Evolutionary conservation across 1,139 yeast genomes (phyloP), one percentile per base, ranked within the genome.

Genomic region (Torulaspora globosa): DNA sequence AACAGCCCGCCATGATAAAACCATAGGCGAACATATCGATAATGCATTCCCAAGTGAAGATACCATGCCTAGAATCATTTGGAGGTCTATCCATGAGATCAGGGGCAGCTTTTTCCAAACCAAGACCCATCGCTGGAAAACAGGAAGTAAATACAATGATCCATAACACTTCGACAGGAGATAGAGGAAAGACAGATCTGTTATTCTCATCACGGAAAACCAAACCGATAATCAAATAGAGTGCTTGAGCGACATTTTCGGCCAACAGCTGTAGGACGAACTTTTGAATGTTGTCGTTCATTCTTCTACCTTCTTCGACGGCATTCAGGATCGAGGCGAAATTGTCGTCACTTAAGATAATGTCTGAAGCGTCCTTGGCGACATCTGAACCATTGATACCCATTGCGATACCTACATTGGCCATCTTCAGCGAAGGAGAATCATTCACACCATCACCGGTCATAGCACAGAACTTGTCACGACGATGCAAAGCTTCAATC

Each of bases 371-470:
- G 66, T 92, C 98, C 62, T 92, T 92, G 39, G 98, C 98, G 40
- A 92, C 98, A 67, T 92, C 98, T 0, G 98, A 92, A 49, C 98
- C 98, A 66, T 85, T 81, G 58, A 83, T 80, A 50, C 98, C 98
- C 98, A 92, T 92, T 27, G 96, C 87, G 62, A 92, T 90, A 58
- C 98, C 98, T 58, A 92, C 94, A 67, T 92, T 96, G 2, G 98
- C 98, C 61, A 90, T 75, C 66, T 92, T 92, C 59, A 92, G 76
- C 4, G 98, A 97, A n/a, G 98, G 98, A 0, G 98, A 97, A 70
- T 92, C 98, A 65, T 92, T 92, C 23, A 92, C 98, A 69, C 98
- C 98, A 68, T 92, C 98, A 55, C 98, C 98, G 9, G 98, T 92
- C 98, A 92, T 92, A 30, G 97, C 98, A 49, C 94, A 97, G 53